A percentile compares a stretch with the other conserved stretches of the same genome.
Conservation (phyloP, 2,329 filamentous ascomycete species). For the Teratosphaeria zuluensis region DNA sequence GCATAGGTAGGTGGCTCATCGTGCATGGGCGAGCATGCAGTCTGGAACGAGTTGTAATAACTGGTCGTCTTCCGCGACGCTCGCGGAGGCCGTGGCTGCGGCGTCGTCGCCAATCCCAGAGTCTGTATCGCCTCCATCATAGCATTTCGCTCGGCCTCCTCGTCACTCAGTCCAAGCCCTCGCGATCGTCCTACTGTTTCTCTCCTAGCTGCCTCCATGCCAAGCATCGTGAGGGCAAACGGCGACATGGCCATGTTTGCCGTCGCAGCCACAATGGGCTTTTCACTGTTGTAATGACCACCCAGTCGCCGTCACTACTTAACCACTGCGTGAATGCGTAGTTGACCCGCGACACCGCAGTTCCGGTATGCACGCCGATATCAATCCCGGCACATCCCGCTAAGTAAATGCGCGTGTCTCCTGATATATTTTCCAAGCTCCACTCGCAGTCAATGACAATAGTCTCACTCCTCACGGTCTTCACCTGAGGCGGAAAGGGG, state of each 20-base stretch:
- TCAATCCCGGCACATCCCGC: neutral
- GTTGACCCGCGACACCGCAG: neutral
- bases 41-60: conserved; percentile 27
- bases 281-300: neutral
- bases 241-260: conserved; percentile 5
- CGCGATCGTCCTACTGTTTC: neutral
- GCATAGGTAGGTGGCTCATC: conserved; percentile 26
- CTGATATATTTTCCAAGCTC: neutral
- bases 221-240: conserved; percentile 4
- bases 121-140: neutral
- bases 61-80: conserved; percentile 19
- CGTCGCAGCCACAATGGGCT: neutral
- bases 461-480: neutral
- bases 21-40: conserved; percentile 17
- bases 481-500: neutral
- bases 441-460: neutral
- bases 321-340: neutral
- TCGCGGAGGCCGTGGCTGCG: conserved; percentile 4
- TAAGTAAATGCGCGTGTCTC: neutral
- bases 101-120: neutral
- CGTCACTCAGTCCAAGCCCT: neutral
- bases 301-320: neutral
- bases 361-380: neutral
- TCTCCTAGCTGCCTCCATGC: conserved; percentile 1
- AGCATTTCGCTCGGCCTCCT: neutral